Evolutionary conservation across 805 yeast genomes (phyloP).

Genomic region (Vanderwaltozyma yarrowii): DNA sequence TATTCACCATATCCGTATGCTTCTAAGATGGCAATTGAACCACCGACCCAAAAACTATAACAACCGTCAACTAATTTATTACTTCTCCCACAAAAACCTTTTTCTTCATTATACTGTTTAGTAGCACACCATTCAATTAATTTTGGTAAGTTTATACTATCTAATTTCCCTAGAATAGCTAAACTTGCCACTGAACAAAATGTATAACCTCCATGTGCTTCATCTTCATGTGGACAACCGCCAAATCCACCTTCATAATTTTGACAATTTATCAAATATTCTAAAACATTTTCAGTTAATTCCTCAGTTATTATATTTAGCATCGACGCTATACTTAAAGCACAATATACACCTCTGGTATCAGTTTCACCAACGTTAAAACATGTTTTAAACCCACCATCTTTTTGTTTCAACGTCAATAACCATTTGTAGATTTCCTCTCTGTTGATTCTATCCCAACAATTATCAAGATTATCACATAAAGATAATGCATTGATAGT

Average conservation of each 20-base stretch:
- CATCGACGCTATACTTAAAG: slow-evolving; percentile 58
- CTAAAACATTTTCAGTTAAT: slow-evolving; percentile 39
- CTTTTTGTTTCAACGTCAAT: slow-evolving; percentile 43
- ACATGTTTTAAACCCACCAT: slow-evolving; percentile 57
- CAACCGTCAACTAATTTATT: slow-evolving; percentile 95
- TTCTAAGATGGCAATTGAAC: slow-evolving; percentile 45
- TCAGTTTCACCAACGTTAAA: slow-evolving; percentile 64
- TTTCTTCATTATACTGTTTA: slow-evolving; percentile 66
- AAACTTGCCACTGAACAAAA: slow-evolving; percentile 75
- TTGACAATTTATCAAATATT: slow-evolving; percentile 65
- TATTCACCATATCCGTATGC: slow-evolving; percentile 17
- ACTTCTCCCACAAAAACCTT: slow-evolving; percentile 83
- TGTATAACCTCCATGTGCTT: slow-evolving; percentile 97
- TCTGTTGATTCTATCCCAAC: slow-evolving; percentile 38
- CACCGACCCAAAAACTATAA: slow-evolving; percentile 94
- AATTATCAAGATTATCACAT: slow-evolving; percentile 33
- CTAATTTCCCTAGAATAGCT: slow-evolving; percentile 36
- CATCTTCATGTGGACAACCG: slow-evolving; percentile 62
- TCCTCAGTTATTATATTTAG: slow-evolving; percentile 55
- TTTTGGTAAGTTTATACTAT: slow-evolving; percentile 36
- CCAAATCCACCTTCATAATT: slow-evolving; percentile 95
- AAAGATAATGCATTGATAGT: slow-evolving; percentile 53
- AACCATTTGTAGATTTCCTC: slow-evolving; percentile 52
- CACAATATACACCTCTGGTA: slow-evolving; percentile 80
- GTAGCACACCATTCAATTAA: slow-evolving; percentile 58